phyloP scores from a whole-genome alignment of 2,329 filamentous ascomycete genomes.

The Pyrenophora graminea region DNA sequence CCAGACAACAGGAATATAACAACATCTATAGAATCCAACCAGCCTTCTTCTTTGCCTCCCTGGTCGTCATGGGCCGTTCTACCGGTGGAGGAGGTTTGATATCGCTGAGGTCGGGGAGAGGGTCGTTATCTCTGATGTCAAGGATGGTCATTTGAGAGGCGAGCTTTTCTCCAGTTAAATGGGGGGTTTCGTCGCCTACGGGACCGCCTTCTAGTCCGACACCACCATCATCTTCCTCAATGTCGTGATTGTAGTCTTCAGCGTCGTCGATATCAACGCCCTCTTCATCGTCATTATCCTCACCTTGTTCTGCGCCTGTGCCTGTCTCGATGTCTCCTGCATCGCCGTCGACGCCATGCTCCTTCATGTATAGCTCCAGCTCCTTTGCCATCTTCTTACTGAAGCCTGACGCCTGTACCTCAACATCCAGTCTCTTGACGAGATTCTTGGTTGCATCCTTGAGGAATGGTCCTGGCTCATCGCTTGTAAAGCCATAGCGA shows the following conservation, averaged over 20 bases:
- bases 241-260: background rate
- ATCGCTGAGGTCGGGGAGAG: constrained; percentile 38
- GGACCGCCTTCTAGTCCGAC: constrained; percentile 8
- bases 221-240: background rate
- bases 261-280: constrained; percentile 11
- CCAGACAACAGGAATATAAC: too few relatives aligned
- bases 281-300: constrained; percentile 18
- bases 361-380: constrained; percentile 85
- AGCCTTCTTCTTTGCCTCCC: constrained; percentile 44
- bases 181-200: constrained; percentile 2
- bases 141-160: constrained; percentile 44
- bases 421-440: constrained; percentile 78
- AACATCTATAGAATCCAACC: constrained; percentile 35
- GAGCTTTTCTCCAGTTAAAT: constrained; percentile 13
- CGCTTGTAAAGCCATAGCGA: constrained; percentile 83
- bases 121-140: constrained; percentile 43
- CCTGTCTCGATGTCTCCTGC: constrained; percentile 44
- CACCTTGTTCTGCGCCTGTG: constrained; percentile 30
- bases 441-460: constrained; percentile 75
- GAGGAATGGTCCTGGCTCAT: constrained; percentile 83
- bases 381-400: constrained; percentile 97
- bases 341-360: constrained; percentile 63
- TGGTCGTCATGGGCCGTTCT: constrained; percentile 37
- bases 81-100: constrained; percentile 27
- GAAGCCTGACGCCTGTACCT: constrained; percentile 91